Evolutionary conservation across 306 rosid species (phyloP), one percentile per base, ranked within the genome.

Genomic region (Vigna nakashimae): DNA sequence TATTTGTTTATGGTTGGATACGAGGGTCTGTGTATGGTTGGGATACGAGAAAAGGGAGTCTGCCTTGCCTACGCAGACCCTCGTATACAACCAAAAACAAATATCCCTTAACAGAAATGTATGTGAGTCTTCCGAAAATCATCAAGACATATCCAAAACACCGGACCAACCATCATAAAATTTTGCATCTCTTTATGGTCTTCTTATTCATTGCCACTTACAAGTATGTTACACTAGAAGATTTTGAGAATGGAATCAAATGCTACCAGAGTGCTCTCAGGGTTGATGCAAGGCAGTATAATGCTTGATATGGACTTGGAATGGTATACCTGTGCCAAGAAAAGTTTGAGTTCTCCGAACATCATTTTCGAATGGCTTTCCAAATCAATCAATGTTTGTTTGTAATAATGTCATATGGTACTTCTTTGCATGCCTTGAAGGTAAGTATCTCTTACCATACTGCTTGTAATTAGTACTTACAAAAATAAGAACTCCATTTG

Each of bases 251-350:
- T 79, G 99, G 98, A 80, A 89, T 90, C 42, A 91, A 91, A 89
- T 85, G 94, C 90, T 93, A 92, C 80, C 98, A 93, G 87, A 91
- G 89, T 82, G 97, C 98, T 53, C 97, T 96, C 56, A 90, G 82
- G 77, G 90, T 91, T 80, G 97, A 96, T 86, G 76, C 89, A 71
- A 93, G 99, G 81, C 99, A 96, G 74, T 96, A 91, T 70, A 96
- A 93, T 51, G 82, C 99, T 69, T 93, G 99, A 97, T 91, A 91
- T 87, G 97, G 99, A 79, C 99, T 96, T 80, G 99, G 99, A 59
- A 93, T 96, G 97, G 83, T 91, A 71, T 91, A 91, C 85, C 90
- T 93, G 70, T 93, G 94, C 79, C 99, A 96, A 84, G 99, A 96
- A 83, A 96, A 96, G 83, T 85, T 87, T 65, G 97, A 93, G 77